Evolutionary conservation across 306 rosid species (phyloP).

Genomic region (Biancaea sappan): DNA sequence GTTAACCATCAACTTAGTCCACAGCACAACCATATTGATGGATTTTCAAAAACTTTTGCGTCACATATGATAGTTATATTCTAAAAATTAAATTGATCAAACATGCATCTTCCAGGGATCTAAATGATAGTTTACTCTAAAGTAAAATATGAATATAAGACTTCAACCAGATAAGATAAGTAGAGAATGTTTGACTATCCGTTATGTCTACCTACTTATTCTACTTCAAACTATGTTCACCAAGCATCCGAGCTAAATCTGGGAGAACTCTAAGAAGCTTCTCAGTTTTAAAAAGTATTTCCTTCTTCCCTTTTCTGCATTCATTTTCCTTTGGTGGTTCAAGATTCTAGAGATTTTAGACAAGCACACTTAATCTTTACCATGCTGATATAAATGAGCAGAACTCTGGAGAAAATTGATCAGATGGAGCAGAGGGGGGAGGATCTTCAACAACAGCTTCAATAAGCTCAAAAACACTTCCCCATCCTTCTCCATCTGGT

Average conservation of each 20-base stretch:
- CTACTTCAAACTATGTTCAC: slow-evolving; percentile 17
- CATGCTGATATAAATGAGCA: slow-evolving; percentile 92
- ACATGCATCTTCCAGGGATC: neutral
- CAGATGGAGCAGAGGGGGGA: slow-evolving; percentile 85
- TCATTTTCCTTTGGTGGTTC: neutral
- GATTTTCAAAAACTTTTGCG: neutral
- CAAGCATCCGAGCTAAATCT: slow-evolving; percentile 21
- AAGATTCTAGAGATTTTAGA: slow-evolving; percentile 13
- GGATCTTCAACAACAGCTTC: slow-evolving; percentile 75
- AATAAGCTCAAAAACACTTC: slow-evolving; percentile 86
- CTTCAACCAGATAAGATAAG: neutral
- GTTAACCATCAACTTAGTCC: neutral
- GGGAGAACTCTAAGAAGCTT: slow-evolving; percentile 18
- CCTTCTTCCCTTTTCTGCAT: neutral
- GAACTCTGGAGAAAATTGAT: slow-evolving; percentile 81
- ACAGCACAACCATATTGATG: neutral
- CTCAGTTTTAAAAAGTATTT: neutral
- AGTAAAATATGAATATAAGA: slow-evolving; percentile 21
- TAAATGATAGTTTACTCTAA: neutral
- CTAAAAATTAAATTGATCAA: neutral
- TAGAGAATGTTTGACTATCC: slow-evolving; percentile 1
- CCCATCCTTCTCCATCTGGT: slow-evolving; percentile 73
- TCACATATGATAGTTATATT: neutral
- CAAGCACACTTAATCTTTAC: slow-evolving; percentile 52
- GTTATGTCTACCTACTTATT: neutral